A percentile compares a stretch with the other conserved stretches of the same genome.
Conservation (phyloP, 345 rosid species). For the Capsella bursapastoris region DNA sequence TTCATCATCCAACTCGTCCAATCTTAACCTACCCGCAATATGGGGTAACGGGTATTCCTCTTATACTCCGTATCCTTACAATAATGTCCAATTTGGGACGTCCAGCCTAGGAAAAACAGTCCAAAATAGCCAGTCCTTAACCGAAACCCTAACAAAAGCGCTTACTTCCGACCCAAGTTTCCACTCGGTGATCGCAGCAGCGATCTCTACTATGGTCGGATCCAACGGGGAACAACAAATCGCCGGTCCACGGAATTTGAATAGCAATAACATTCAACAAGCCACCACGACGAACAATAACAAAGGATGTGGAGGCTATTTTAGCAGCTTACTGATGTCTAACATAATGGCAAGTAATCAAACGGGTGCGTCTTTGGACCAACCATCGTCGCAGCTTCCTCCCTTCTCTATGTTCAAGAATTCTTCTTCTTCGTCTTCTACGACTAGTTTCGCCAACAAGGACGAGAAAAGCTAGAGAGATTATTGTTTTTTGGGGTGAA, state of each 20-base stretch:
- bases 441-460: constrained; percentile 43
- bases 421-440: constrained; percentile 43
- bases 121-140: constrained; percentile 54
- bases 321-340: constrained; percentile 56
- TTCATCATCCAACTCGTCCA: constrained; percentile 49
- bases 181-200: constrained; percentile 68
- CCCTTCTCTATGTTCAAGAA: constrained; percentile 54
- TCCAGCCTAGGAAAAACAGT: constrained; percentile 45
- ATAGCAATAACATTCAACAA: constrained; percentile 39
- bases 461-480: constrained; percentile 49
- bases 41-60: constrained; percentile 57
- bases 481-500: neutral
- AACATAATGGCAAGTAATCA: constrained; percentile 45
- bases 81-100: constrained; percentile 42
- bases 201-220: constrained; percentile 73
- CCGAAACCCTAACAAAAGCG: constrained; percentile 70
- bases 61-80: constrained; percentile 42
- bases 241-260: constrained; percentile 17
- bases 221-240: constrained; percentile 40
- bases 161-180: constrained; percentile 73
- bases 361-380: constrained; percentile 34
- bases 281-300: constrained; percentile 38
- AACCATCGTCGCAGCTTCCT: constrained; percentile 45
- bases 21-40: constrained; percentile 45
- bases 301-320: constrained; percentile 57